These are phyloP conservation scores for Eucalyptus lansdowneana DNA, from an alignment of 345 rosid genomes.

Conservation along the genomic window DNA sequence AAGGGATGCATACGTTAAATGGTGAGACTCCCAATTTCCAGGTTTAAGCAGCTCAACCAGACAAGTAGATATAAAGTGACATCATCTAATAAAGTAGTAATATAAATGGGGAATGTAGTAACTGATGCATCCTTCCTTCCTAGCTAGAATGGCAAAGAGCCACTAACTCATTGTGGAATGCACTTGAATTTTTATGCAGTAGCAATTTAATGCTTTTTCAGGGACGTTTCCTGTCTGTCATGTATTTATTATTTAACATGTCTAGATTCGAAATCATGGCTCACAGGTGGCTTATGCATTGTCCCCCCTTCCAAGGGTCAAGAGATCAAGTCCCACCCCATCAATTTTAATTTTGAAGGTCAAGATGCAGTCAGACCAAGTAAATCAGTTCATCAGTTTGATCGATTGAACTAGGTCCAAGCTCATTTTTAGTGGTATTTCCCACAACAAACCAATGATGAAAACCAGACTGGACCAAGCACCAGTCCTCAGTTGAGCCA, in stretches of 20 bases:
- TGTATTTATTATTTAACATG: not conserved
- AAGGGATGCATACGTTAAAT: not conserved
- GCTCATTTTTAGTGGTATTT: not conserved
- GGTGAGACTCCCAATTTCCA: not conserved
- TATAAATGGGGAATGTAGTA: not conserved
- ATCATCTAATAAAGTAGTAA: not conserved
- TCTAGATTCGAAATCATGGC: not conserved
- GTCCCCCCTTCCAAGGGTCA: not conserved
- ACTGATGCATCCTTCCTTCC: not conserved
- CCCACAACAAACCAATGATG: not conserved
- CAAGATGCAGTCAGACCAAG: not conserved
- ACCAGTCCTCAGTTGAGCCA: not conserved
- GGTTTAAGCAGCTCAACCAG: not conserved
- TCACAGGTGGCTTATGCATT: not conserved
- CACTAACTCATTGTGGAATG: not conserved
- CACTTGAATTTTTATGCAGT: not conserved
- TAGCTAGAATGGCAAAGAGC: not conserved
- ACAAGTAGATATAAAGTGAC: not conserved
- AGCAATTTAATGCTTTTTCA: not conserved
- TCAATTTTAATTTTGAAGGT: not conserved
- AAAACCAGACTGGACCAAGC: not conserved
- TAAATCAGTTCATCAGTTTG: not conserved
- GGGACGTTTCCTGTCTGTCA: not conserved
- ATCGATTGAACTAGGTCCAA: not conserved
- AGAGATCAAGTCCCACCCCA: not conserved